Base-by-base conservation (phyloP, 2,329 filamentous ascomycete genomes). In the Eutypa lata region DNA sequence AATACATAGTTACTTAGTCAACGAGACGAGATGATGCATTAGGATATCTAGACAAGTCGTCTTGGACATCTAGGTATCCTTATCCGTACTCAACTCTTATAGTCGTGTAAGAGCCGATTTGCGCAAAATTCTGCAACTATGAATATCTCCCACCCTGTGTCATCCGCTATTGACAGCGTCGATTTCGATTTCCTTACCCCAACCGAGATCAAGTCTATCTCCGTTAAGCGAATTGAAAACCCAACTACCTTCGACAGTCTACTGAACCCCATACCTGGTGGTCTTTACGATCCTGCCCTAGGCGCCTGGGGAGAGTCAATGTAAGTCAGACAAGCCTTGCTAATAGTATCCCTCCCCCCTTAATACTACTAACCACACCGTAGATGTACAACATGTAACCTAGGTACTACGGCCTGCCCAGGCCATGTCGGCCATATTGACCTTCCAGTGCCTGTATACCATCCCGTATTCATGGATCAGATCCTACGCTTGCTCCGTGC, bases 371-470 rank as follows among this genome's bases (percentile, higher is more conserved):
- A 53, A 49, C 47, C 58, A 53, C 54, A 14, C 54, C 40, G 54
- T 62, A 96, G 91, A 67, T 99, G 94, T 75, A 82, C 91, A 63
- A 99, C 94, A 70, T 99, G 94, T 75, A 90, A 93, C 61, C 81
- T 96, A 60, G 89, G 87, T 65, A 87, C 86, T 56, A 82, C 86
- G 66, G 83, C 83, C 63, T 99, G 95, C 69, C 91, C 93, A 7
- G 95, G 95, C 53, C 95, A 99, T 75, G 83, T 89, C 54, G 95
- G 94, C 50, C 94, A 99, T 68, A 96, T 99, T 69, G 91, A 97
- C 64, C 85, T 99, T 13, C 92, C 94, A 14, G 88, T 92, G 13
- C 90, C 90, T 46, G 90, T 97, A 49, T 99, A 97, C 70, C 93
- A 99, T 71, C 90, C 93, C n/a, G 89, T 91, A 2, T 97, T 97